Conservation (phyloP, 306 rosid species). For the Quercus ilex region DNA sequence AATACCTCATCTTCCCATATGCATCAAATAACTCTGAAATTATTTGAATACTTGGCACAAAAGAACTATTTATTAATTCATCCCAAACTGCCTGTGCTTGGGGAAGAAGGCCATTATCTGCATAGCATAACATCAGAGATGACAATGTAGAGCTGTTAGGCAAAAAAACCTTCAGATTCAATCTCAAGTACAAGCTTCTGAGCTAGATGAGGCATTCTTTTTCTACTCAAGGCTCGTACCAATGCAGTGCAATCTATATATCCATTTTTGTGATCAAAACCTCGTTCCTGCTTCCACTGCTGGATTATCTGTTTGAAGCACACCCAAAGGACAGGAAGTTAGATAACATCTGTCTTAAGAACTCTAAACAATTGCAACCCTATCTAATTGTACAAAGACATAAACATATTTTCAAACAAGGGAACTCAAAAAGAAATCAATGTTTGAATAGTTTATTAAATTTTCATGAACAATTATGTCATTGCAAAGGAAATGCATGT, state of each 20-base stretch:
- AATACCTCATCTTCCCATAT: constrained; percentile 37
- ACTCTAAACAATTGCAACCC: neutral
- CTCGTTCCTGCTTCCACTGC: constrained; percentile 24
- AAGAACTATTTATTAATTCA: constrained; percentile 53
- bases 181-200: constrained; percentile 37
- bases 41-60: constrained; percentile 39
- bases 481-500: neutral
- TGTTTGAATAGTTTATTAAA: neutral
- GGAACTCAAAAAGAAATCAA: neutral
- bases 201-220: constrained; percentile 37
- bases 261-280: constrained; percentile 11
- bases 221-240: constrained; percentile 20
- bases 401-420: neutral
- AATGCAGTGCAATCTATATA: constrained; percentile 19
- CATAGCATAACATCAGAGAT: constrained; percentile 41
- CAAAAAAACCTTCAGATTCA: constrained; percentile 29
- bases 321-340: constrained; percentile 5
- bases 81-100: constrained; percentile 58
- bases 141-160: constrained; percentile 37
- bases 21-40: constrained; percentile 53
- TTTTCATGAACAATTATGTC: neutral
- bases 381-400: neutral
- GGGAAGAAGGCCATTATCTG: constrained; percentile 40
- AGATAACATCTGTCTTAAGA: neutral
- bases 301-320: constrained; percentile 38